phyloP scores from a whole-genome alignment of 1,284 basidiomycete species.

The Ganoderma leucocontextum region DNA sequence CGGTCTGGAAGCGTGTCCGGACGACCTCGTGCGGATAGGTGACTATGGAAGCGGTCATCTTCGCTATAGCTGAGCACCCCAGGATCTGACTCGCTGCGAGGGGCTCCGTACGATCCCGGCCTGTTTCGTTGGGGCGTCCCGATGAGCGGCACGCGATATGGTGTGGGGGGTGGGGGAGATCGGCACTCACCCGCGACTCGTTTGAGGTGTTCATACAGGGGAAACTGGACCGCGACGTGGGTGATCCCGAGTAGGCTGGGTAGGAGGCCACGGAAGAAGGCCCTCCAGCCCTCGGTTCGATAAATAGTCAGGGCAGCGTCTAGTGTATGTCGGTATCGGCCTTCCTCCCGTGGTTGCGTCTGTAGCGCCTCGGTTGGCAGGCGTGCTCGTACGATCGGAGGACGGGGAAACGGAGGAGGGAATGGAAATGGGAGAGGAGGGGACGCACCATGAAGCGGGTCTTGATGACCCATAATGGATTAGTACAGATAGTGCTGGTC shows the following conservation, averaged over 20 bases:
- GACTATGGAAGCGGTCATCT: constrained; percentile 93
- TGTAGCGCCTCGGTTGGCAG: constrained; percentile 40
- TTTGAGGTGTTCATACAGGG: constrained; percentile 94
- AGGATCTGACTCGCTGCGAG: constrained; percentile 80
- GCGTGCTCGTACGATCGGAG: constrained; percentile 3
- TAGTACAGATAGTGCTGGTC: constrained; percentile 89
- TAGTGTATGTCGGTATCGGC: constrained; percentile 84
- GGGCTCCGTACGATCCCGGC: constrained; percentile 62
- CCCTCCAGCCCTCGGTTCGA: constrained; percentile 80
- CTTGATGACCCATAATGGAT: constrained; percentile 97
- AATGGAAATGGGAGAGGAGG: background rate
- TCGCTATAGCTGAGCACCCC: constrained; percentile 86
- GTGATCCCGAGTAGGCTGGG: constrained; percentile 90
- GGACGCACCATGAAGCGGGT: constrained; percentile 92
- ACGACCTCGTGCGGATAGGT: constrained; percentile 98
- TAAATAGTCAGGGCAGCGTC: constrained; percentile 91
- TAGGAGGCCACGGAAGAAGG: constrained; percentile 92
- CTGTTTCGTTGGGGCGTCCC: constrained; percentile 43
- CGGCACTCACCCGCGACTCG: constrained; percentile 75
- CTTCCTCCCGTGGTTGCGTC: constrained; percentile 81
- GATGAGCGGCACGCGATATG: constrained; percentile 2
- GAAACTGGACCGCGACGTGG: constrained; percentile 96
- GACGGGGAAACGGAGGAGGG: background rate
- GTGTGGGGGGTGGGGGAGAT: background rate
- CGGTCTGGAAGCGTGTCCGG: constrained; percentile 90